These are phyloP conservation scores for Jamesozyma jinghongensis DNA, from an alignment of 805 yeast genomes.

Conservation along the genomic window DNA sequence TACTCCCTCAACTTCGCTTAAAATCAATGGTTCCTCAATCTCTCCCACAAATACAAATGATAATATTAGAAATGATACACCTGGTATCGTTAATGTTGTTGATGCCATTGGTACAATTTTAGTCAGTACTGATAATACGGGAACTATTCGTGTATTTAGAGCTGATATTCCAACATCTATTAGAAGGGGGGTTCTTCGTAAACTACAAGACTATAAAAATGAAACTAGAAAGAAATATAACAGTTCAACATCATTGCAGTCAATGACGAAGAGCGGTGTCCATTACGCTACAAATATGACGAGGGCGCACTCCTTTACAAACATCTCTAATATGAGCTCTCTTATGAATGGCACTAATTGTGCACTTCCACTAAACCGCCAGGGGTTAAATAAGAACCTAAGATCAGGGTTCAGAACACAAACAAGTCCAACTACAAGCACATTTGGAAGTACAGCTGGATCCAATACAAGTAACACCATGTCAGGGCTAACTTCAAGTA, in stretches of 20 bases:
- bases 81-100: conserved; percentile 16
- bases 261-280: conserved; percentile 1
- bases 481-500: background rate
- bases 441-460: background rate
- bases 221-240: conserved; percentile 1
- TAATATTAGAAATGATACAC: background rate
- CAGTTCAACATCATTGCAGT: conserved; percentile 3
- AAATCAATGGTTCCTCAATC: too few species aligned
- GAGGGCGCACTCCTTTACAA: conserved; percentile 2
- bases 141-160: conserved; percentile 67
- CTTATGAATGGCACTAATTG: background rate
- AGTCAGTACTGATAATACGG: conserved; percentile 68
- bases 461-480: background rate
- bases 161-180: conserved; percentile 58
- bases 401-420: background rate
- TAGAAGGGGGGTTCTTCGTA: conserved; percentile 30
- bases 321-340: background rate
- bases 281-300: background rate
- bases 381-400: background rate
- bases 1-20: background rate
- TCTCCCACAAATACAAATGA: background rate
- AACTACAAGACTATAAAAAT: conserved; percentile 9
- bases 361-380: background rate
- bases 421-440: background rate
- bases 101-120: conserved; percentile 41